phyloP scores from a whole-genome alignment of 306 rosid genomes.

The barrel medic (Medicago truncatula) region MtrunA17r5.0-ANR NC_053045.1:48549501-48550000 shows the following conservation, averaged over 20 bases:
- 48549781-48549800: constrained; percentile 47
- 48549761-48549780: constrained; percentile 61
- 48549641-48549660: constrained; percentile 79
- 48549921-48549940: constrained; percentile 80
- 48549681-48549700: constrained; percentile 57
- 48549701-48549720: constrained; percentile 62
- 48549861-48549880: constrained; percentile 97
- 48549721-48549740: constrained; percentile 59
- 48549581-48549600: not conserved
- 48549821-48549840: constrained; percentile 42
- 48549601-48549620: not conserved
- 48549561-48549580: too few species aligned
- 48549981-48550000: constrained; percentile 81
- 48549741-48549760: constrained; percentile 78
- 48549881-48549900: constrained; percentile 82
- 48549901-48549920: constrained; percentile 66
- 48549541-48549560: too few species aligned
- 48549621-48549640: constrained; percentile 66
- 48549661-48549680: constrained; percentile 74
- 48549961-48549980: constrained; percentile 70
- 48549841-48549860: constrained; percentile 63
- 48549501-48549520: too few species aligned
- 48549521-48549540: not conserved
- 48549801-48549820: constrained; percentile 46
- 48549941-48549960: constrained; percentile 81